phyloP scores from a whole-genome alignment of 2,329 filamentous ascomycete species.

The Fusarium oxysporum region DNA sequence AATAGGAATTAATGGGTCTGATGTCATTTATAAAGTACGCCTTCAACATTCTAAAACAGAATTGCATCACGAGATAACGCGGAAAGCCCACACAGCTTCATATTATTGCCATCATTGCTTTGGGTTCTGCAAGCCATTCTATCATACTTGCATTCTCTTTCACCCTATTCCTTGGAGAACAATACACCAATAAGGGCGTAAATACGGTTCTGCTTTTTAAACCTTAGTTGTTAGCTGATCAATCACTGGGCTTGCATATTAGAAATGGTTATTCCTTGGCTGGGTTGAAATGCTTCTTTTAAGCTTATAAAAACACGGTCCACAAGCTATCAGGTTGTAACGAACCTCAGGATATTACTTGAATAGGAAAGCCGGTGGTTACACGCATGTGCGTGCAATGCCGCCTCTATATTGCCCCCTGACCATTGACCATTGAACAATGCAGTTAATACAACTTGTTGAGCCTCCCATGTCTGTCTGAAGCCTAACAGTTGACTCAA shows the following conservation, averaged over 20 bases:
- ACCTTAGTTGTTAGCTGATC: neutral
- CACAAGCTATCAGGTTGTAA: neutral
- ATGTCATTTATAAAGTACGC: neutral
- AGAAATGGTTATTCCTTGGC: neutral
- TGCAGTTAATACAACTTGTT: neutral
- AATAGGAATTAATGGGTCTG: neutral
- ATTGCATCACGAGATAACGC: neutral
- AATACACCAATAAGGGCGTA: neutral
- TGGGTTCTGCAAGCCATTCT: neutral
- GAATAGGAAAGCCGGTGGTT: constrained; percentile 1
- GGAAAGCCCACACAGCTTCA: neutral
- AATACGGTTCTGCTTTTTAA: neutral
- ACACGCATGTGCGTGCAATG: neutral
- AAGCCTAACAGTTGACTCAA: neutral
- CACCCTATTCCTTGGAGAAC: neutral
- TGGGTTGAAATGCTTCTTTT: neutral
- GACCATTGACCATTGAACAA: neutral
- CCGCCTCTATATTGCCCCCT: neutral
- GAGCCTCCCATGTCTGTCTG: neutral
- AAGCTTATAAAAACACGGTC: neutral
- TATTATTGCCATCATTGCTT: neutral
- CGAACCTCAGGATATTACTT: neutral
- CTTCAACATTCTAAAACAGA: neutral
- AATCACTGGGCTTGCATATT: neutral
- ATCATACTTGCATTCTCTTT: neutral